A percentile compares a stretch with the other conserved stretches of the same genome.
Evolutionary conservation across 139 green algal species (phyloP).

Genomic region (Coccomyxa sp.): DNA sequence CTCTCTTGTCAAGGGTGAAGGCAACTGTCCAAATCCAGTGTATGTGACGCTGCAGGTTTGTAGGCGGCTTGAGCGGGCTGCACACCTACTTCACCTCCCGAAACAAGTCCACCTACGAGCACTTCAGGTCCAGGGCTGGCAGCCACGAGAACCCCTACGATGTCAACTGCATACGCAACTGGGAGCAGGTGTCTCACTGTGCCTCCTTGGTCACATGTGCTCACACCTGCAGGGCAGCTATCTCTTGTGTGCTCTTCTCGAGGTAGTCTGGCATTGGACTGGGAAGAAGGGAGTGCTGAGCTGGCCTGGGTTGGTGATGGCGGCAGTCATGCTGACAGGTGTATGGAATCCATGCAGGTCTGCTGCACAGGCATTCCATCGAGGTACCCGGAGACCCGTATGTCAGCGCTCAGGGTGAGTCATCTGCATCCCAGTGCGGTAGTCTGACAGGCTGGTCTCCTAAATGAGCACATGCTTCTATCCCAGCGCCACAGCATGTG

Average conservation of each 20-base stretch:
- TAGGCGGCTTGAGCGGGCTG: conserved; percentile 87
- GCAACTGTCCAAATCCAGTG: too few species aligned
- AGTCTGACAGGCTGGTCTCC: too few species aligned
- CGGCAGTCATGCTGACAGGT: too few species aligned
- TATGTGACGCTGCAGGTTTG: conserved; percentile 60
- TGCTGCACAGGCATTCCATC: neutral
- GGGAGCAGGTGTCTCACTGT: conserved; percentile 10
- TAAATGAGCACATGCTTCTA: too few species aligned
- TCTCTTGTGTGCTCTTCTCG: neutral
- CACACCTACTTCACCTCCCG: conserved; percentile 87
- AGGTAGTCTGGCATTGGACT: too few species aligned
- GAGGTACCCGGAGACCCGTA: neutral
- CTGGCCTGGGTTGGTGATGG: too few species aligned
- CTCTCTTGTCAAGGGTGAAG: too few species aligned
- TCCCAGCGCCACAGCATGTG: too few species aligned
- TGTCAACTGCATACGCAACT: conserved; percentile 27
- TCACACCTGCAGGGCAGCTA: neutral
- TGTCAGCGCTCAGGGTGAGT: too few species aligned
- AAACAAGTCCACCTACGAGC: conserved; percentile 99
- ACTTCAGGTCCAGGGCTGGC: conserved; percentile 68
- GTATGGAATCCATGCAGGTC: neutral
- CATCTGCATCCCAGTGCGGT: too few species aligned
- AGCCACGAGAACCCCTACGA: conserved; percentile 36
- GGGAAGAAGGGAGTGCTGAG: too few species aligned
- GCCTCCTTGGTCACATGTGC: neutral